Percentiles rank a stretch among this genome's conserved stretches.
These are phyloP conservation scores for Cadophora malorum DNA, from an alignment of 2,329 filamentous ascomycete genomes.

Conservation along the genomic window DNA sequence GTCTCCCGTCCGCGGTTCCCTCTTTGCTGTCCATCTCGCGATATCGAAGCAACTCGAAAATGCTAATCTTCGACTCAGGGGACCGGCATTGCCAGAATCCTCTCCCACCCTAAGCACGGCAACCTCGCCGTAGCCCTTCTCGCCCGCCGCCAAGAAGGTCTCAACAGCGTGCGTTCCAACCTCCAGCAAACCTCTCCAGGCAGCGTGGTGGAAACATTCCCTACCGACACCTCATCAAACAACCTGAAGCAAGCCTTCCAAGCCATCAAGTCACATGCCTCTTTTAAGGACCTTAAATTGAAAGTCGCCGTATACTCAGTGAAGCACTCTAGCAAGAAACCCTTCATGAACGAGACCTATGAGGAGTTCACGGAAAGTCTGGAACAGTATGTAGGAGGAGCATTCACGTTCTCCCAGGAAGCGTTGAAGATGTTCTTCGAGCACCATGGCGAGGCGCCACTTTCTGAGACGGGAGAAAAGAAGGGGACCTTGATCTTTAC, in stretches of 20 bases:
- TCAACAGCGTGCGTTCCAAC: slow-evolving; percentile 51
- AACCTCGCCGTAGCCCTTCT: slow-evolving; percentile 62
- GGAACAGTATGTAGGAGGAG: slow-evolving; percentile 59
- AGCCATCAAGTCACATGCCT: slow-evolving; percentile 54
- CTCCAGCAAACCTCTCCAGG: slow-evolving; percentile 50
- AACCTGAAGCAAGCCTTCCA: slow-evolving; percentile 56
- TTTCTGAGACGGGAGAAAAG: slow-evolving; percentile 55
- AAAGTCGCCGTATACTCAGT: slow-evolving; percentile 61
- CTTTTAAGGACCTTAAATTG: slow-evolving; percentile 57
- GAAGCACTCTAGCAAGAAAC: slow-evolving; percentile 60
- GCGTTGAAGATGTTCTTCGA: slow-evolving; percentile 57
- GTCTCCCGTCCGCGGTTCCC: not conserved
- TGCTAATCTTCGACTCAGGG: slow-evolving; percentile 47
- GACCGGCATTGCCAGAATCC: slow-evolving; percentile 61
- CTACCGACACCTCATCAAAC: slow-evolving; percentile 55
- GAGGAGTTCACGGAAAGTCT: slow-evolving; percentile 56
- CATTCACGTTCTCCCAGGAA: slow-evolving; percentile 62
- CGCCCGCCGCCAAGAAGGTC: slow-evolving; percentile 54
- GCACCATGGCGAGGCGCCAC: slow-evolving; percentile 54
- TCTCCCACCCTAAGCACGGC: slow-evolving; percentile 59
- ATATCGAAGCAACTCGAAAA: not conserved
- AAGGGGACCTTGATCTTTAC: slow-evolving; percentile 65
- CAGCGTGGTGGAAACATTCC: slow-evolving; percentile 57
- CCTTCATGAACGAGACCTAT: slow-evolving; percentile 60
- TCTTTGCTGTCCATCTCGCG: not conserved